These are phyloP conservation scores for Peniophora sp. DNA, from an alignment of 1,284 basidiomycete species.

Conservation along the genomic window DNA sequence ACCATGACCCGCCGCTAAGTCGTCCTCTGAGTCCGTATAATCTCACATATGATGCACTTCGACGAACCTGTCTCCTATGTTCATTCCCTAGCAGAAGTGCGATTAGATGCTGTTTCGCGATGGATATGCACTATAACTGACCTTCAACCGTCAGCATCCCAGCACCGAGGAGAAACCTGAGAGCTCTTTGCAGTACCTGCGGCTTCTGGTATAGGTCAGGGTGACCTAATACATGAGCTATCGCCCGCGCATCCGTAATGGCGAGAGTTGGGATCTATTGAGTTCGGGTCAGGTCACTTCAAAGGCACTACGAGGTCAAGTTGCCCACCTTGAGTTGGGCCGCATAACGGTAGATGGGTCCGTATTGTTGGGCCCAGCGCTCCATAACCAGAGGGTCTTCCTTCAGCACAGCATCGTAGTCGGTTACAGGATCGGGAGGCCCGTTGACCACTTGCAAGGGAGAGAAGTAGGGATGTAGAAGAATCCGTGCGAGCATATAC, in stretches of 20 bases:
- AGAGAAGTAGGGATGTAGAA: background rate
- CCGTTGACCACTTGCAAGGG: background rate
- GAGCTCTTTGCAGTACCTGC: constrained; percentile 21
- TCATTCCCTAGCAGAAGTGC: constrained; percentile 19
- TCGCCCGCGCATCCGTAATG: constrained; percentile 41
- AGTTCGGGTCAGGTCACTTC: background rate
- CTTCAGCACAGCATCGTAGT: background rate
- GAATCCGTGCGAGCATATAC: background rate
- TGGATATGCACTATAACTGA: constrained; percentile 2
- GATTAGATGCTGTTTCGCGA: background rate
- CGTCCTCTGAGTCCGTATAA: background rate
- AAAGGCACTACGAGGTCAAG: background rate
- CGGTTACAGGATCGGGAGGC: background rate
- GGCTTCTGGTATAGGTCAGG: constrained; percentile 40
- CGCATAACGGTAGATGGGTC: background rate
- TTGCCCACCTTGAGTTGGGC: background rate
- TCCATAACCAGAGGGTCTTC: background rate
- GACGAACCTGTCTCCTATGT: constrained; percentile 39
- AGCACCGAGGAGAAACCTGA: constrained; percentile 35
- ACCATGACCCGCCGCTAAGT: constrained; percentile 26
- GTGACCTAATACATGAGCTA: constrained; percentile 42
- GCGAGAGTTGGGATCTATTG: constrained; percentile 31
- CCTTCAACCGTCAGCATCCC: constrained; percentile 42
- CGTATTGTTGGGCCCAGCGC: background rate
- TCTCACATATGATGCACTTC: background rate